Conservation (phyloP, 148 eudicot species). For the Rhododendron ovatum region DNA sequence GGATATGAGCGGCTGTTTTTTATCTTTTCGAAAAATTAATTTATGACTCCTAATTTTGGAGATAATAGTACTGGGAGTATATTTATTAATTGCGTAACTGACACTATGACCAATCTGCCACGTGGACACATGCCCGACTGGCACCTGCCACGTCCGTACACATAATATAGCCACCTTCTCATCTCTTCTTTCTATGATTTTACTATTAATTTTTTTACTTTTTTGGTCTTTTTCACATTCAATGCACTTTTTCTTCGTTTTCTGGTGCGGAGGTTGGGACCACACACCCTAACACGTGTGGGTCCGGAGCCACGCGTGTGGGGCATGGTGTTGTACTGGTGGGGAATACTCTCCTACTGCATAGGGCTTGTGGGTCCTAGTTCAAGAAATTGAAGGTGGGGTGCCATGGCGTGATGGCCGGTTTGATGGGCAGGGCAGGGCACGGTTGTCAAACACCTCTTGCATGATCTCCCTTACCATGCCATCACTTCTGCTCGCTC, state of each 20-base stretch:
- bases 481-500: not conserved
- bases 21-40: not conserved
- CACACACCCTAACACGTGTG: not conserved
- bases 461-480: not conserved
- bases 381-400: not conserved
- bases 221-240: not conserved
- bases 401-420: constrained; percentile 1
- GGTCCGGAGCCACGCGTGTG: not conserved
- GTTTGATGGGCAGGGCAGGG: not conserved
- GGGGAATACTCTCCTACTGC: too few species aligned
- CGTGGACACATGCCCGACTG: not conserved
- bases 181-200: not conserved
- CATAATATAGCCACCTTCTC: not conserved
- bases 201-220: not conserved
- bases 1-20: constrained; percentile 1
- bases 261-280: not conserved
- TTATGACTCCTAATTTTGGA: not conserved
- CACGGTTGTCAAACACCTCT: not conserved
- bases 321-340: not conserved
- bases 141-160: not conserved
- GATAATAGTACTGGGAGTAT: not conserved
- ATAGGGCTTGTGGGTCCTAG: not conserved
- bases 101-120: not conserved
- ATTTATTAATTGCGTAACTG: not conserved
- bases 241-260: not conserved